Evolutionary conservation across 2,329 filamentous ascomycete genomes (phyloP).

Genomic region (Phaeophleospora eucalypticola): DNA sequence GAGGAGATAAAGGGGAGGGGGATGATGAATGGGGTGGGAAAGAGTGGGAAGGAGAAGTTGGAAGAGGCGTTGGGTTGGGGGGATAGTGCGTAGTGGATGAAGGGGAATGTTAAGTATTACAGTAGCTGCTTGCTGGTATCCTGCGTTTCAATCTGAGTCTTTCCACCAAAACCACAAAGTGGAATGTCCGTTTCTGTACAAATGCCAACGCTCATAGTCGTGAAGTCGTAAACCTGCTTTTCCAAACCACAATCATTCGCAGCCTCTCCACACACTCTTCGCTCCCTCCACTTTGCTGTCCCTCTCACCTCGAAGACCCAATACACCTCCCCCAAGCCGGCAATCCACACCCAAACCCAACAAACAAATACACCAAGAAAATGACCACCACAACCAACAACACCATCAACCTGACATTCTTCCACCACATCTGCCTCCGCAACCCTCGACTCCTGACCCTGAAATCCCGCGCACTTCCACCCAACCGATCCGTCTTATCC

Average conservation of each 20-base stretch:
- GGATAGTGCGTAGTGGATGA: conserved; percentile 19
- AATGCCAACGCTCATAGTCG: neutral
- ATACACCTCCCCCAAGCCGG: conserved; percentile 41
- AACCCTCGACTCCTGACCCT: conserved; percentile 79
- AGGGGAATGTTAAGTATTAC: neutral
- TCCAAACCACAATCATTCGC: neutral
- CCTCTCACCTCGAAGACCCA: too few species aligned
- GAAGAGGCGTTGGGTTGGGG: conserved; percentile 30
- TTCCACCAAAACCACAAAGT: too few species aligned
- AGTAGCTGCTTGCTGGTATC: neutral
- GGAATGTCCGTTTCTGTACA: too few species aligned
- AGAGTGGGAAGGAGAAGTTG: conserved; percentile 20
- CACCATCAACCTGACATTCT: conserved; percentile 93
- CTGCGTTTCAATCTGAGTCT: neutral
- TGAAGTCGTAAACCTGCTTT: neutral
- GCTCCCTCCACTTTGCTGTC: too few species aligned
- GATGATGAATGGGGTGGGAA: conserved; percentile 20
- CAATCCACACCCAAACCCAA: conserved; percentile 68
- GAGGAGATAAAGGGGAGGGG: conserved; percentile 31
- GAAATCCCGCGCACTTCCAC: conserved; percentile 85
- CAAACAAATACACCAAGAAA: conserved; percentile 66
- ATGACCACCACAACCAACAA: conserved; percentile 68
- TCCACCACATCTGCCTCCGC: conserved; percentile 98
- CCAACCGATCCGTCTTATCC: conserved; percentile 91
- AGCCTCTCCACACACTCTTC: neutral